Conservation (phyloP, 208 protist genomes). For the Jaenimonas drosophilae region DNA sequence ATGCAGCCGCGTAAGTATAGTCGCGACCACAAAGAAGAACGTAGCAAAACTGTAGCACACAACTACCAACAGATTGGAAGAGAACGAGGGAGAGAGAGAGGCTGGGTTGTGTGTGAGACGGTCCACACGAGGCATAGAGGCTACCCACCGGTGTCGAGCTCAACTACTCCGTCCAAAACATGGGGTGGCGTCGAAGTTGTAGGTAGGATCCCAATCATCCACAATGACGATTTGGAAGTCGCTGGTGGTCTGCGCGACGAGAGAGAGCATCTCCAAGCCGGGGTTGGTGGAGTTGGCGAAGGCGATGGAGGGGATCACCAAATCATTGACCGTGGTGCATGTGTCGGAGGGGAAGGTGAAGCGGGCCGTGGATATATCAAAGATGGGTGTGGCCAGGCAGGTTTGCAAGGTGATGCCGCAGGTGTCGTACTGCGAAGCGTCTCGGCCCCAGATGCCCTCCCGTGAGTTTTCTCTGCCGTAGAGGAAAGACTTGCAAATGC, state of each 20-base stretch:
- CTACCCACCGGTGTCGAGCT: background rate
- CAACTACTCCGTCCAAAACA: constrained; percentile 21
- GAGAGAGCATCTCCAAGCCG: constrained; percentile 13
- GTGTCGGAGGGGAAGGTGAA: constrained; percentile 8
- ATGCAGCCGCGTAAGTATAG: no score
- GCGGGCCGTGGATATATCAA: constrained; percentile 12
- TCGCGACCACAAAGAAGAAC: no score
- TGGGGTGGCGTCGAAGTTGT: constrained; percentile 20
- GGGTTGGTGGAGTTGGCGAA: constrained; percentile 14
- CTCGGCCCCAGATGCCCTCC: constrained; percentile 21
- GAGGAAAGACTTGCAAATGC: constrained; percentile 39
- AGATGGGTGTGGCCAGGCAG: constrained; percentile 21
- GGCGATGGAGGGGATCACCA: constrained; percentile 21
- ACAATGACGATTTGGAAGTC: constrained; percentile 40
- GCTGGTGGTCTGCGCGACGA: constrained; percentile 21
- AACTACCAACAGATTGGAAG: no score
- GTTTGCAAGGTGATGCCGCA: constrained; percentile 25
- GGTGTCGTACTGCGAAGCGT: constrained; percentile 19
- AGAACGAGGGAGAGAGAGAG: no score
- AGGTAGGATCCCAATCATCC: constrained; percentile 22
- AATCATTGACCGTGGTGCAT: constrained; percentile 10
- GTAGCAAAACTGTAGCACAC: no score
- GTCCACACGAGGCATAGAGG: background rate
- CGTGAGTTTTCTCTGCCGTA: constrained; percentile 13
- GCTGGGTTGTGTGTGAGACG: no score